Evolutionary conservation across 2,329 filamentous ascomycete species (phyloP), one percentile per base, ranked within the genome.

Genomic region (Diaporthe helianthi): DNA sequence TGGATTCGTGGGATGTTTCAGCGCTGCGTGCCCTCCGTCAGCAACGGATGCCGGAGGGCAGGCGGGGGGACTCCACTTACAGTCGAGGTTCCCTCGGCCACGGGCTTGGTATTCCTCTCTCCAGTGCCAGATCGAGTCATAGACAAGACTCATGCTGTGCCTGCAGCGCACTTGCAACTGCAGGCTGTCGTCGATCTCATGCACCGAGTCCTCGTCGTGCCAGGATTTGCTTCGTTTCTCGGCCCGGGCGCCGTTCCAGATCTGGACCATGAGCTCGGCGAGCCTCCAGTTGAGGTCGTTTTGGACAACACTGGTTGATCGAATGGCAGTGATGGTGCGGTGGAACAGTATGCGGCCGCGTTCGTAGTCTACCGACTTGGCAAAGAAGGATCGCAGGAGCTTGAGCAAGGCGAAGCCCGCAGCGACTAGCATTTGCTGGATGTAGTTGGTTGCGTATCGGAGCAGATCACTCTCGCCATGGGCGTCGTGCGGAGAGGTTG

Each of bases 91-190:
- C 69, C 90, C 91, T 76, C 90, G 87, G 60, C 90, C 92, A 77
- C 89, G 85, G 60, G 90, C 87, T 78, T 92, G 90, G 75, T 88
- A 93, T 77, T 94, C 92, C 77, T 93, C 91, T 73, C 93, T 87
- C 92, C 92, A 96, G 72, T 92, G 87, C 92, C 92, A 95, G 63
- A 94, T 92, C 15, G 91, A 93, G 79, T 96, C 92, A 75, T 93
- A 95, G 1, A 96, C 89, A 17, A 94, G 86, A 78, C 91, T 94
- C 89, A 95, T 93, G 79, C 92, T 94, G 83, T 93, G 93, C 29
- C 92, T 86, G 74, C 92, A 94, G 61, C 92, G 88, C n/a, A 95
- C 91, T 76, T 93, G 93, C 60, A 96, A 85, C 77, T 94, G 91
- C 52, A 95, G 81, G 71, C 86, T 91, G 73, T 93, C 90, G 74